Evolutionary conservation across 495 filamentous ascomycete genomes (phyloP).

Genomic region (Trichoderma gamsii): DNA sequence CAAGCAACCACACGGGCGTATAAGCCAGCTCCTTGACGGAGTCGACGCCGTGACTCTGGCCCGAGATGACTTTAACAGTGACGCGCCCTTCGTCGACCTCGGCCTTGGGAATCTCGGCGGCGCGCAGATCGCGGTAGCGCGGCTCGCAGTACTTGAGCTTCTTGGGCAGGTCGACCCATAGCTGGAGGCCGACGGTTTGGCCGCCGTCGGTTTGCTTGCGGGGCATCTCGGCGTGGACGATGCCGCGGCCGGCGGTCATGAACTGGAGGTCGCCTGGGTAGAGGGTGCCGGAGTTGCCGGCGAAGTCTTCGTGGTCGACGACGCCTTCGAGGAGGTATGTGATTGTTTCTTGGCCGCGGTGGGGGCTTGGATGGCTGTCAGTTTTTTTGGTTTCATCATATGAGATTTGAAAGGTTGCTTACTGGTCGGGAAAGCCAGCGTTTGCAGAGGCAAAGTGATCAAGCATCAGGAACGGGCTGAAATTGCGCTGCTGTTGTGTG

Average conservation of each 20-base stretch:
- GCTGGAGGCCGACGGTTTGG: conserved; percentile 80
- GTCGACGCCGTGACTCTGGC: conserved; percentile 75
- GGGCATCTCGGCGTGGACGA: conserved; percentile 97
- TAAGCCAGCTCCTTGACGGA: conserved; percentile 85
- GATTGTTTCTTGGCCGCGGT: conserved; percentile 66
- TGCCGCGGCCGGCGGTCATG: conserved; percentile 91
- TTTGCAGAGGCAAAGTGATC: conserved; percentile 78
- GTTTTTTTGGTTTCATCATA: neutral
- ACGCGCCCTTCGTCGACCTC: conserved; percentile 66
- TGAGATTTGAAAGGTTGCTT: conserved; percentile 1
- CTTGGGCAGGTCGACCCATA: conserved; percentile 89
- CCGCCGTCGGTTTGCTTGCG: conserved; percentile 68
- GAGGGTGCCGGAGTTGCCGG: conserved; percentile 81
- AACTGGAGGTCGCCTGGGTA: conserved; percentile 85
- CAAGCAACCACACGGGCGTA: conserved; percentile 90
- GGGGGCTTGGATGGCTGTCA: conserved; percentile 27
- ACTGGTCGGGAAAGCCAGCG: conserved; percentile 83
- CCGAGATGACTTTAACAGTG: conserved; percentile 80
- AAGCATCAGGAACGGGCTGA: conserved; percentile 95
- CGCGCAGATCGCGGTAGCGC: conserved; percentile 77
- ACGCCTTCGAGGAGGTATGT: conserved; percentile 81
- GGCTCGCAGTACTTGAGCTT: conserved; percentile 83
- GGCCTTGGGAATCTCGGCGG: conserved; percentile 67
- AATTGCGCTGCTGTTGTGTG: conserved; percentile 73
- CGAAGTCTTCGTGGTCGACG: conserved; percentile 94